phyloP scores from a whole-genome alignment of 2,329 filamentous ascomycete species.

The Emergomyces africanus region DNA sequence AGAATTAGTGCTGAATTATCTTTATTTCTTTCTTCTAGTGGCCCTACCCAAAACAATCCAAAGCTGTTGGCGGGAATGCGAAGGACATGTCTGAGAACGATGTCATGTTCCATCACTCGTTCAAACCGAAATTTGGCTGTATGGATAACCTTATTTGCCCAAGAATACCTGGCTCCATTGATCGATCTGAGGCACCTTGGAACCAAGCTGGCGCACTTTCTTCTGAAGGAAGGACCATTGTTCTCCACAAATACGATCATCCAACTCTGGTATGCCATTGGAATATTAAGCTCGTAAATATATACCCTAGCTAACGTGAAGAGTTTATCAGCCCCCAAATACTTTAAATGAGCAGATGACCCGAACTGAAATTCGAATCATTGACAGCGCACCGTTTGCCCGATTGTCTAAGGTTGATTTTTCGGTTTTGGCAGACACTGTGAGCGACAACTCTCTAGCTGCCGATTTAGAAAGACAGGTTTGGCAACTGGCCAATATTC shows the following conservation, averaged over 20 bases:
- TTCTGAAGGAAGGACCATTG: constrained; percentile 45
- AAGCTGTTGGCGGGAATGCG: constrained; percentile 51
- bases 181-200: constrained; percentile 27
- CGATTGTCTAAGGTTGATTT: constrained; percentile 23
- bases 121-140: constrained; percentile 69
- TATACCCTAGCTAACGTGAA: background rate
- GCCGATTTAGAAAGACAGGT: constrained; percentile 37
- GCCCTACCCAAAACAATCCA: constrained; percentile 70
- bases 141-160: constrained; percentile 60
- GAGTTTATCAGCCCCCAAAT: constrained; percentile 14
- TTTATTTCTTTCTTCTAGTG: constrained; percentile 46
- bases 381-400: constrained; percentile 48
- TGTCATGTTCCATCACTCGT: constrained; percentile 55
- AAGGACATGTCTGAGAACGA: constrained; percentile 51
- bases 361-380: constrained; percentile 33
- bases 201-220: constrained; percentile 46
- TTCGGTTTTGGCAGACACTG: constrained; percentile 19
- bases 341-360: constrained; percentile 24
- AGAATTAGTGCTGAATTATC: constrained; percentile 28
- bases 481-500: constrained; percentile 75
- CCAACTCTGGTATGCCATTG: background rate
- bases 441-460: constrained; percentile 16
- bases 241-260: constrained; percentile 3
- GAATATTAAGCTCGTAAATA: background rate
- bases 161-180: constrained; percentile 14